phyloP scores from a whole-genome alignment of 352 stramenopile species.

The Blastocystis sp. region DNA sequence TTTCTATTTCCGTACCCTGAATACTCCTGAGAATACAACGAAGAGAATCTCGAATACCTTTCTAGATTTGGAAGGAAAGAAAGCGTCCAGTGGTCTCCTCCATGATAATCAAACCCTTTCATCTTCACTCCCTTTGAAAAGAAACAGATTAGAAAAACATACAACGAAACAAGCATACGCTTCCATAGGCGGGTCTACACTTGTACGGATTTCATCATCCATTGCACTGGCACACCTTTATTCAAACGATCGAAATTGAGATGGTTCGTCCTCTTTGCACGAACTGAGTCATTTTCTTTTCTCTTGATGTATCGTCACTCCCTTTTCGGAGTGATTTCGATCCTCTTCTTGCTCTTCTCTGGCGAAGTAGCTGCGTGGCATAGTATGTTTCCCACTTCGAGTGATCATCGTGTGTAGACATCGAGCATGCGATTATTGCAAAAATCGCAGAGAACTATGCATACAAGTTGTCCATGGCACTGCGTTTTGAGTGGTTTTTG shows the following conservation, averaged over 20 bases:
- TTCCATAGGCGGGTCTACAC: too few relatives aligned
- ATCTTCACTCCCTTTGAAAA: too few relatives aligned
- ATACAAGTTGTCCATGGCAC: neutral
- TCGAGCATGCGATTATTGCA: constrained; percentile 29
- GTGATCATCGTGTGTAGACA: neutral
- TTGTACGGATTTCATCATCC: too few relatives aligned
- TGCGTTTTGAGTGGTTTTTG: neutral
- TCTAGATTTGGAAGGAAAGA: neutral
- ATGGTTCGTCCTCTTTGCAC: too few relatives aligned
- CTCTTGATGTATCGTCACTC: neutral
- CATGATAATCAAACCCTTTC: neutral
- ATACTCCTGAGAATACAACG: neutral
- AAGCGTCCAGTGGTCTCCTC: neutral
- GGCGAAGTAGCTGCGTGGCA: neutral
- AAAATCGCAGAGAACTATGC: constrained; percentile 41
- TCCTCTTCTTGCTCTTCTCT: neutral
- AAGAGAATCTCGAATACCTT: neutral
- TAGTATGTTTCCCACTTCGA: neutral
- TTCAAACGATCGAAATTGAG: too few relatives aligned
- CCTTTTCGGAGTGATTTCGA: neutral
- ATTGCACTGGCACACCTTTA: too few relatives aligned
- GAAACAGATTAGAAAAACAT: too few relatives aligned
- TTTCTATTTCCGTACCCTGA: neutral
- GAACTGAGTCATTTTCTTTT: too few relatives aligned
- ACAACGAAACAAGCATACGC: too few relatives aligned